A percentile compares a stretch with the other conserved stretches of the same genome.
Conservation (phyloP, 441 rosid genomes). For the Hura crepitans region DNA sequence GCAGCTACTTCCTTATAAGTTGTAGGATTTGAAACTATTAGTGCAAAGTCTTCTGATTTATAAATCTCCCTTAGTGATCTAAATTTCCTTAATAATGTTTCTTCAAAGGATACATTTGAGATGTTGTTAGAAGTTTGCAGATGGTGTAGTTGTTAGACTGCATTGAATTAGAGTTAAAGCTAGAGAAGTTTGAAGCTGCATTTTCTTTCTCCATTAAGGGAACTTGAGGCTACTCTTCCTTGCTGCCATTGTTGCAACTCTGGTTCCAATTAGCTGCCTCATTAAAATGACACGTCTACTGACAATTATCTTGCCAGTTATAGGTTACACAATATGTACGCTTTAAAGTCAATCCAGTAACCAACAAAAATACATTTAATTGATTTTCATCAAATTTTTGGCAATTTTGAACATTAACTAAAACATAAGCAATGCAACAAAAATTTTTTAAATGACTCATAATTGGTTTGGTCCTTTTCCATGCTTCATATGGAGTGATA, state of each 20-base stretch:
- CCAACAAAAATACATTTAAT: too few species aligned
- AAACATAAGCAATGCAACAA: neutral
- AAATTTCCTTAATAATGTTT: neutral
- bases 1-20: neutral
- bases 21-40: neutral
- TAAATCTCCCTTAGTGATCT: neutral
- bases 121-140: neutral
- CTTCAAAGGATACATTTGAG: neutral
- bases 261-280: neutral
- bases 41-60: neutral
- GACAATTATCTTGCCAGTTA: too few species aligned
- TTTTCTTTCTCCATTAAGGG: neutral
- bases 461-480: neutral
- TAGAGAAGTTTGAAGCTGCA: neutral
- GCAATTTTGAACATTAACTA: neutral
- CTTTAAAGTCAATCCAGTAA: too few species aligned
- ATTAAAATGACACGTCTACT: neutral
- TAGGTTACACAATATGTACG: too few species aligned
- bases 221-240: neutral
- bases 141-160: neutral
- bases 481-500: neutral
- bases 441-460: neutral
- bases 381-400: neutral
- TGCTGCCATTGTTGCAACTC: neutral
- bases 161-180: neutral